Conservation (phyloP, 345 rosid genomes). For the Acer yangbiense region DNA sequence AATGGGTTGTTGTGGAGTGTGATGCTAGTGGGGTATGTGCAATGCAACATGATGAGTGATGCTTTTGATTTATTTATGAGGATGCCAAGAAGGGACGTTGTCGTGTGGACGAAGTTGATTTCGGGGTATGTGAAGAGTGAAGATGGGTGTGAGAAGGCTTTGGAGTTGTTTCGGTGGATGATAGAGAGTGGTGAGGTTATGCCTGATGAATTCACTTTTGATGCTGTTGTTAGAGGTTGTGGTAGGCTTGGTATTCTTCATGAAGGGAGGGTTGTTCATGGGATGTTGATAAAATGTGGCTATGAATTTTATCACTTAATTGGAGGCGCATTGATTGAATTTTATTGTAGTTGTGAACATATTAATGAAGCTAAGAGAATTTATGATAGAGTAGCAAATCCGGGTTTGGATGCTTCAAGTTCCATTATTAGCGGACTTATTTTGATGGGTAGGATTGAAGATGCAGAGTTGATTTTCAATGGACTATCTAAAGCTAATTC, state of each 20-base stretch:
- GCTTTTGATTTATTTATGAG: conserved; percentile 41
- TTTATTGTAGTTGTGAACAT: conserved; percentile 50
- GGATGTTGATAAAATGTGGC: conserved; percentile 52
- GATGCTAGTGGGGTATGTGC: conserved; percentile 54
- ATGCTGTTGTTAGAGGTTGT: conserved; percentile 52
- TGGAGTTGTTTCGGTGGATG: conserved; percentile 48
- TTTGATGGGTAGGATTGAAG: conserved; percentile 35
- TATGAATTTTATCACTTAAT: conserved; percentile 45
- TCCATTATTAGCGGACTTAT: conserved; percentile 43
- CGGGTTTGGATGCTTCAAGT: conserved; percentile 44
- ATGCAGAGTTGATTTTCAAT: conserved; percentile 48
- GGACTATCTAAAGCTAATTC: conserved; percentile 32
- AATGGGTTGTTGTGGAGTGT: conserved; percentile 44
- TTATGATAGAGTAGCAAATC: conserved; percentile 32
- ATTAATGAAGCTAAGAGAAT: conserved; percentile 49
- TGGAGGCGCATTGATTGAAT: conserved; percentile 48
- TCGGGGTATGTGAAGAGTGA: conserved; percentile 46
- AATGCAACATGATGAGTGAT: conserved; percentile 40
- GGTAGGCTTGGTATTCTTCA: conserved; percentile 35
- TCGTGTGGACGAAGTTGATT: conserved; percentile 51
- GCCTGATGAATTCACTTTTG: conserved; percentile 60
- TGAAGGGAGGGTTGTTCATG: conserved; percentile 47
- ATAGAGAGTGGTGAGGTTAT: conserved; percentile 38
- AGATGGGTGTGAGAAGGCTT: conserved; percentile 39
- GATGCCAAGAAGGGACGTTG: conserved; percentile 51